These are phyloP conservation scores for Jaminaea rosea DNA, from an alignment of 1,284 basidiomycete species.

Conservation along the genomic window DNA sequence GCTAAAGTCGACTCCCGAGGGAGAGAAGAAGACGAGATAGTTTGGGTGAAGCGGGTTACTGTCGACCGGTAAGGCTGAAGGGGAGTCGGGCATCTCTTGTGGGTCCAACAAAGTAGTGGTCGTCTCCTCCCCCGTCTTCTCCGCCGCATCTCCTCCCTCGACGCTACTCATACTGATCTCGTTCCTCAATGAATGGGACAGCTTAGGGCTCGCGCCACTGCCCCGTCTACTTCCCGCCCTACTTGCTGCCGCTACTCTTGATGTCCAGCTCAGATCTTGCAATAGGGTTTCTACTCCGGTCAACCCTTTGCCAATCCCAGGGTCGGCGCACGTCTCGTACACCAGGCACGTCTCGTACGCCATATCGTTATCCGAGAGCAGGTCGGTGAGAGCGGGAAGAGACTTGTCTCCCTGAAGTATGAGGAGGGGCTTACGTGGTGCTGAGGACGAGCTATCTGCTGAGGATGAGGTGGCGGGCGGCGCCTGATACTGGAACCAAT, in stretches of 20 bases:
- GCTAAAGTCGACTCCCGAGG: conserved; percentile 39
- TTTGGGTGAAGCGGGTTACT: too few species aligned
- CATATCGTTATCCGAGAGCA: conserved; percentile 16
- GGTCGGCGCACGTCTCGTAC: conserved; percentile 32
- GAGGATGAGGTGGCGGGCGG: background rate
- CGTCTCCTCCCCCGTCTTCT: background rate
- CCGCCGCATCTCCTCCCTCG: background rate
- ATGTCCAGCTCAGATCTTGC: too few species aligned
- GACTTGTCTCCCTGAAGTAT: conserved; percentile 42
- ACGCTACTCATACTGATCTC: background rate
- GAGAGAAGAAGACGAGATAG: conserved; percentile 46
- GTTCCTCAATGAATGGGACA: background rate
- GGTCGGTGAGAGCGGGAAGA: conserved; percentile 22
- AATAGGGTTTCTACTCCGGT: background rate
- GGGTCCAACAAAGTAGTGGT: too few species aligned
- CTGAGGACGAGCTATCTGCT: conserved; percentile 2
- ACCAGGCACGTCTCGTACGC: conserved; percentile 29
- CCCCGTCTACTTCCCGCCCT: background rate
- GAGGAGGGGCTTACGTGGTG: conserved; percentile 18
- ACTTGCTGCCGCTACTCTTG: background rate
- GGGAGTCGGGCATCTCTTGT: too few species aligned
- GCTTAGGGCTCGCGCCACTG: background rate
- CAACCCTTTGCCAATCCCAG: conserved; percentile 14
- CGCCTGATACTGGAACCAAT: conserved; percentile 4
- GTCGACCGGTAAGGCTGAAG: too few species aligned